Evolutionary conservation across 129 eudicot genomes (phyloP).

Genomic region (Calendula officinalis): DNA sequence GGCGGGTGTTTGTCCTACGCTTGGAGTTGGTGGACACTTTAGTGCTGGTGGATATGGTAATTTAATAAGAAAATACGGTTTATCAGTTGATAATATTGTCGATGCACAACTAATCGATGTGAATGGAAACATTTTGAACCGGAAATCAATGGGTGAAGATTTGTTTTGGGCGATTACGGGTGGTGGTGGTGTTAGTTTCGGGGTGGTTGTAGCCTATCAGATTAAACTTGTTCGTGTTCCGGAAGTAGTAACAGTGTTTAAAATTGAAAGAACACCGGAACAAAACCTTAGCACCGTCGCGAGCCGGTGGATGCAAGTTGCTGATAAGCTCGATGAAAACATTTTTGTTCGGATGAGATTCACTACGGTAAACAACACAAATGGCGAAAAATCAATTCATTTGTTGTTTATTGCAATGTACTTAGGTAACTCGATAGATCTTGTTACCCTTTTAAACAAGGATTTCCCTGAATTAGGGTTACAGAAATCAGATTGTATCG

Average conservation of each 20-base stretch:
- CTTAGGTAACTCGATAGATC: background rate
- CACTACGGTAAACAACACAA: background rate
- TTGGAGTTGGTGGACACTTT: slow-evolving; percentile 5
- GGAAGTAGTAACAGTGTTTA: background rate
- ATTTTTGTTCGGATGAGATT: slow-evolving; percentile 1
- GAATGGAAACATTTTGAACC: background rate
- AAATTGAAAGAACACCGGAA: background rate
- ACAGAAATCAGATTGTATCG: background rate
- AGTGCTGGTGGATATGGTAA: slow-evolving; percentile 3
- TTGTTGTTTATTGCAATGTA: background rate
- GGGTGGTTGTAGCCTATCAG: slow-evolving; percentile 8
- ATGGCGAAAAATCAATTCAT: background rate
- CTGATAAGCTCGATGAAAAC: background rate
- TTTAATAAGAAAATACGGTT: slow-evolving; percentile 8
- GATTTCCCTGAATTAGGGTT: slow-evolving; percentile 16
- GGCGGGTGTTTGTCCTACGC: background rate
- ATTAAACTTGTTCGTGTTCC: slow-evolving; percentile 15
- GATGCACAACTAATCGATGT: background rate
- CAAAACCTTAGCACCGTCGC: background rate
- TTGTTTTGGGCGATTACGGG: slow-evolving; percentile 11
- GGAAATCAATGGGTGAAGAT: slow-evolving; percentile 8
- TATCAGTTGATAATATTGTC: slow-evolving; percentile 4
- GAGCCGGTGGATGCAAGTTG: background rate
- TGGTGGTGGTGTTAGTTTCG: slow-evolving; percentile 15
- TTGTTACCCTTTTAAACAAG: background rate